A percentile compares a stretch with the other conserved stretches of the same genome.
These are phyloP conservation scores for Spatholobus suberectus DNA, from an alignment of 306 rosid genomes.

Conservation along the genomic window DNA sequence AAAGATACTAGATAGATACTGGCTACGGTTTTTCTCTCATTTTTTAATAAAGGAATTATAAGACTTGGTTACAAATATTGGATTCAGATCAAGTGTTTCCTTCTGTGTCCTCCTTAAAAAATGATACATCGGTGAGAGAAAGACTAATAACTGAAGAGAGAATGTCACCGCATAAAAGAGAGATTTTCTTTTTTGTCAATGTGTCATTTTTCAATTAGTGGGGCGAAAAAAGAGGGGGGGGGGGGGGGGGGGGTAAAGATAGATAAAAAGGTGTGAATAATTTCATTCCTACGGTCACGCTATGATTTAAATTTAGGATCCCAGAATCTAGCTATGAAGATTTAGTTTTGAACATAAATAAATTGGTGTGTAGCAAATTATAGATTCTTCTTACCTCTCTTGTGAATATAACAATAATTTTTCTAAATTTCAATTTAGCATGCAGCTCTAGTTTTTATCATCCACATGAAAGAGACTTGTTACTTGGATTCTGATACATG, in stretches of 20 bases:
- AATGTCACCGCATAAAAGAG: not conserved
- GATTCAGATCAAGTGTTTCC: not conserved
- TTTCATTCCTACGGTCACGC: not conserved
- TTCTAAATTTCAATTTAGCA: not conserved
- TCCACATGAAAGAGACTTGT: not conserved
- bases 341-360: slow-evolving; percentile 3
- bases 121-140: not conserved
- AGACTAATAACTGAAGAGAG: not conserved
- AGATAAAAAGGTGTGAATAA: not conserved
- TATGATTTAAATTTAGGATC: not conserved
- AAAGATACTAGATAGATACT: not conserved
- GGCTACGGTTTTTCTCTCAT: not conserved
- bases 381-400: not conserved
- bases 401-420: not conserved
- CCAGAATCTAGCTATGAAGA: slow-evolving; percentile 3
- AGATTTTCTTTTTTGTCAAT: not conserved
- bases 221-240: not conserved
- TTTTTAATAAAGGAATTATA: not conserved
- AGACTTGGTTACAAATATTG: not conserved
- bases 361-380: not conserved
- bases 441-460: not conserved
- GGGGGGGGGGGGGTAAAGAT: not conserved
- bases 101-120: not conserved
- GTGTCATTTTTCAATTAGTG: not conserved
- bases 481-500: not conserved